Conservation (phyloP, 495 filamentous ascomycete species). For the Hypoxylon fragiforme region DNA sequence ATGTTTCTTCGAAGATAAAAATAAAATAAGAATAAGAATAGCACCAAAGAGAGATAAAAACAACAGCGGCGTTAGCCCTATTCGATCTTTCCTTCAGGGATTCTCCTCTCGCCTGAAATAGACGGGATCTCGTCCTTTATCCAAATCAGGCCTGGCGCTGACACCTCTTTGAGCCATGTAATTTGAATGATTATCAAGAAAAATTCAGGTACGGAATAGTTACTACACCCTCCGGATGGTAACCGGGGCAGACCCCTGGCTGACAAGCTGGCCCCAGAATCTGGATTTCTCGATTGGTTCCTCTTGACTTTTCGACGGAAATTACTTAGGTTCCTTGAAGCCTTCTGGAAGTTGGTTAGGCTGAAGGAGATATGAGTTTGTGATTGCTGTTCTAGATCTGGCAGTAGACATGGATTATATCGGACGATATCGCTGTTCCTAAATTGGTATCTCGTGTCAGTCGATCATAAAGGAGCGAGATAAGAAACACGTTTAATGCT, state of each 20-base stretch:
- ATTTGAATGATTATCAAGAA: conserved; percentile 11
- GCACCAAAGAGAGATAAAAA: conserved; percentile 1
- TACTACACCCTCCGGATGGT: not conserved
- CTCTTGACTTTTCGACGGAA: conserved; percentile 13
- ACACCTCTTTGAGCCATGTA: conserved; percentile 23
- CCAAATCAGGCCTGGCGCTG: conserved; percentile 15
- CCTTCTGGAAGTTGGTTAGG: conserved; percentile 23
- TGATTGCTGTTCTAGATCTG: conserved; percentile 21
- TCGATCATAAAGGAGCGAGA: conserved; percentile 3
- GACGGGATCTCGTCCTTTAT: conserved; percentile 7
- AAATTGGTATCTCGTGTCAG: conserved; percentile 27
- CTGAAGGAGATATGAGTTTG: conserved; percentile 4
- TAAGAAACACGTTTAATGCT: conserved; percentile 13
- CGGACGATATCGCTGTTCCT: conserved; percentile 17
- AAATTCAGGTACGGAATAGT: not conserved
- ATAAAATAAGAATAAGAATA: too few relatives aligned
- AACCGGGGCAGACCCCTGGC: conserved; percentile 17
- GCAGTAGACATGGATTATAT: conserved; percentile 17
- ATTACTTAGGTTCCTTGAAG: conserved; percentile 21
- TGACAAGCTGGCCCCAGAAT: not conserved
- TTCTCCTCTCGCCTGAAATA: not conserved
- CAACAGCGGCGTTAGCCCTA: conserved; percentile 2
- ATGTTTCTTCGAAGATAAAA: too few relatives aligned
- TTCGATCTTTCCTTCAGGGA: not conserved
- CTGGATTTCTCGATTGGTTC: conserved; percentile 26